phyloP scores from a whole-genome alignment of 371 early-diverging fungal species.

The Basidiobolus meristosporus region DNA sequence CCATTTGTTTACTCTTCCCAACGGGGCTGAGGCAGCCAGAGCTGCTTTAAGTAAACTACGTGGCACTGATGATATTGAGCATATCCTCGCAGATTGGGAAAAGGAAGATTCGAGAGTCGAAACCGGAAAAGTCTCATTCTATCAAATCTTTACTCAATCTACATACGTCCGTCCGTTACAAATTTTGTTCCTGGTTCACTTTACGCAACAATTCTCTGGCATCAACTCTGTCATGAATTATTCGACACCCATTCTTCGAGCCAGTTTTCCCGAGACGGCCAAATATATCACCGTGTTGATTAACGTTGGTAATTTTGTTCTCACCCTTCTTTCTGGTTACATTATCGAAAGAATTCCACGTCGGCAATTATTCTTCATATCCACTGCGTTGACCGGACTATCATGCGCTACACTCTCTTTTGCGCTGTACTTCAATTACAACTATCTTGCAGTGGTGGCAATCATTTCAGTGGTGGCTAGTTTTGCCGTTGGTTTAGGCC shows the following conservation, averaged over 20 bases:
- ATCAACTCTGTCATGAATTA: conserved; percentile 87
- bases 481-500: conserved; percentile 80
- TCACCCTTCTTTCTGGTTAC: conserved; percentile 43
- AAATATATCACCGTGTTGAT: conserved; percentile 49
- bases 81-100: conserved; percentile 39
- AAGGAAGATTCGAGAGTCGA: no score
- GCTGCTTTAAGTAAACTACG: conserved; percentile 29
- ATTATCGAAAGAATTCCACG: conserved; percentile 74
- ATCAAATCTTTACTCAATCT: no score
- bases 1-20: conserved; percentile 28
- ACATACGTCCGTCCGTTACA: no score
- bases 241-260: conserved; percentile 54
- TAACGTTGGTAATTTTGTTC: conserved; percentile 52
- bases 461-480: conserved; percentile 60
- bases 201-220: conserved; percentile 74
- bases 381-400: conserved; percentile 34
- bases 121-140: no score
- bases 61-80: conserved; percentile 27
- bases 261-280: conserved; percentile 36
- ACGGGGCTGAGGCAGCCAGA: conserved; percentile 28
- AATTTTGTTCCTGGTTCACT: no score
- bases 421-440: conserved; percentile 22
- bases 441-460: conserved; percentile 33
- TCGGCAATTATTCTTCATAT: conserved; percentile 48
- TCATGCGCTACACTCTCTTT: conserved; percentile 31